Conservation (phyloP, 176 grass and related monocot genomes). For the Rhynchospora tenuis region DNA sequence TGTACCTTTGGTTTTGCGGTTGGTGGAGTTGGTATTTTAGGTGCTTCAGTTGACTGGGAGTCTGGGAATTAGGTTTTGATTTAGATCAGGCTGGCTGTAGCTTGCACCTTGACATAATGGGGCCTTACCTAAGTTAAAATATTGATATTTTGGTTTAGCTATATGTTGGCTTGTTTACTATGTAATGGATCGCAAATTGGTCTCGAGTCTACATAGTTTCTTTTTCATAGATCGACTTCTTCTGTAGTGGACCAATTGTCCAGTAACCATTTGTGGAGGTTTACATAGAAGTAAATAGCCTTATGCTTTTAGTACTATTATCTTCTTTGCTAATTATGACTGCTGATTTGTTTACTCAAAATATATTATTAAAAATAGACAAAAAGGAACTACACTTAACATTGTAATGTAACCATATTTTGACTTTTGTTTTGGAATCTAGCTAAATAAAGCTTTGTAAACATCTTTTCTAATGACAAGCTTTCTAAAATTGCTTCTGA, state of each 20-base stretch:
- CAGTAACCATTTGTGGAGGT: background rate
- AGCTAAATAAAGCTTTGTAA: background rate
- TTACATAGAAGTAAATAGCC: background rate
- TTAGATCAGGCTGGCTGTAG: constrained; percentile 23
- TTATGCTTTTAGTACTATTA: background rate
- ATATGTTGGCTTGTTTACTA: background rate
- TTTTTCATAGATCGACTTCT: background rate
- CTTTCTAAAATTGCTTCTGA: background rate
- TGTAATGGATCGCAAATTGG: background rate
- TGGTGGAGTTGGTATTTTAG: background rate
- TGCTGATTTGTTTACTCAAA: background rate
- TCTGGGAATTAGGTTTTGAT: background rate
- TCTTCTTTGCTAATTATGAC: background rate
- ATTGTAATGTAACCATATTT: background rate
- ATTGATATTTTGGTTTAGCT: background rate
- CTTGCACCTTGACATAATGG: background rate
- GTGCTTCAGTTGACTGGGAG: constrained; percentile 5
- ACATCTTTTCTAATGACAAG: background rate
- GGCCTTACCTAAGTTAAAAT: constrained; percentile 8
- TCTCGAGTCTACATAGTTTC: background rate
- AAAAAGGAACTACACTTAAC: background rate
- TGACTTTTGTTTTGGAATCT: background rate
- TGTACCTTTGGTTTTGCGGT: background rate
- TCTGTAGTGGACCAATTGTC: background rate
- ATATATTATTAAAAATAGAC: background rate